These are phyloP conservation scores for Kwoniella sp. DNA, from an alignment of 768 basidiomycete genomes.

Conservation along the genomic window DNA sequence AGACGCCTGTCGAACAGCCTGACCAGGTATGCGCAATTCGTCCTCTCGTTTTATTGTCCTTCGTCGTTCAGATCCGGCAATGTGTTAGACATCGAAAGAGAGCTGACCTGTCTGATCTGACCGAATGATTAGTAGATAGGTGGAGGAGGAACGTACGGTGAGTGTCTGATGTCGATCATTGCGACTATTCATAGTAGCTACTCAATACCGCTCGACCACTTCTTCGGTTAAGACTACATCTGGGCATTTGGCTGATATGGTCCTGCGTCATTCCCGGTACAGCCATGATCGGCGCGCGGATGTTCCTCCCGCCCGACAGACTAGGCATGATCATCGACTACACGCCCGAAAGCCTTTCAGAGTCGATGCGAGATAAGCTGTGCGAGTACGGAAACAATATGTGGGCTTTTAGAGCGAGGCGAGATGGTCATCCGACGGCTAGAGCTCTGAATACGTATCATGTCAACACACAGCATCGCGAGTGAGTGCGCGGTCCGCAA, in stretches of 20 bases:
- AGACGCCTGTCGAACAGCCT: conserved; percentile 28
- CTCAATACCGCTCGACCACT: too few relatives aligned
- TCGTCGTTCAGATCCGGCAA: too few relatives aligned
- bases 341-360: conserved; percentile 26
- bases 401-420: conserved; percentile 28
- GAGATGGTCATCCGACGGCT: conserved; percentile 35
- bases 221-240: too few relatives aligned
- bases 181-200: too few relatives aligned
- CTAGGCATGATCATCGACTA: conserved; percentile 44
- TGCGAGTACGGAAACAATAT: conserved; percentile 32
- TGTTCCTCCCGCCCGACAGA: conserved; percentile 33
- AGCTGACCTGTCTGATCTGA: not conserved
- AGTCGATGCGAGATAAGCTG: conserved; percentile 18
- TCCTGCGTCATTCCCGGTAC: not conserved
- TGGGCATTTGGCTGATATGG: too few relatives aligned
- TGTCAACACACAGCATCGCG: conserved; percentile 23
- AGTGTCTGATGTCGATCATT: not conserved
- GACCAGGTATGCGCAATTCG: conserved; percentile 28
- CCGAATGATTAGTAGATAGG: conserved; percentile 29
- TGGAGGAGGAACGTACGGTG: conserved; percentile 44
- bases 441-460: conserved; percentile 37
- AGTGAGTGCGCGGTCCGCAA: conserved; percentile 9
- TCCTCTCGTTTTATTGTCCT: not conserved
- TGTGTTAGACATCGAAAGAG: not conserved
- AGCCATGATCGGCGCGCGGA: conserved; percentile 41